Base-by-base conservation (phyloP, 495 filamentous ascomycete species). In the Tetracladium marchalianum region DNA sequence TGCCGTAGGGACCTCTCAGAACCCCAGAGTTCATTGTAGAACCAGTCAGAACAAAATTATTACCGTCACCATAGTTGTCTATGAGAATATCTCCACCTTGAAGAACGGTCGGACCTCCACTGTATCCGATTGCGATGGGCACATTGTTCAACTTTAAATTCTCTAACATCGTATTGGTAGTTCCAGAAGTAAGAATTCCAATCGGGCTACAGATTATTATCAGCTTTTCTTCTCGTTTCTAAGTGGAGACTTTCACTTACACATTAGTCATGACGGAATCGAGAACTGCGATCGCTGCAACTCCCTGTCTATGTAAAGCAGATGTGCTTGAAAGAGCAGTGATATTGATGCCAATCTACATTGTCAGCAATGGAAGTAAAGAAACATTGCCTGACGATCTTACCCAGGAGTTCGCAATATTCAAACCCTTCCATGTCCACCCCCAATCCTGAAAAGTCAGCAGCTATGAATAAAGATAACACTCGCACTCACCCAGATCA, bases 61-160 rank as follows among this genome's bases (percentile, higher is more conserved):
- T 16, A 17, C 44, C 44, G 39, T 62, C 55, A 31, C 59, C 57
- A n/a, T 37, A 36, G 7, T 56, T 56, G 1, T 56, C 52, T 37
- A 49, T 59, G 33, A 64, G 53, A 42, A 64, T 71, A 18, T 55
- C 57, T n/a, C 63, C 63, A 11, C 61, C 49, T 17, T 60, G 51
- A 15, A 70, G 39, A 16, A 71, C 52, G 0, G 35, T 43, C 0
- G 48, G 17, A 3, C 65, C 54, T 15, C 66, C 52, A 11, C 69
- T 61, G 11, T 73, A 73, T 47, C 80, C 61, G 24, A 89, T 71
- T 1, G 80, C 83, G 22, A 39, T 42, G 11, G 36, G 39, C 1
- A 50, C 49, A 31, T 52, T 54, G 24, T 16, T 65, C 44, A 92
- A 70, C 12, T 59, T 57, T 19, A 88, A 71, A 51, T 92, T 92